Evolutionary conservation across 1,284 basidiomycete species (phyloP).

Genomic region (Rhodotorula sp.): DNA sequence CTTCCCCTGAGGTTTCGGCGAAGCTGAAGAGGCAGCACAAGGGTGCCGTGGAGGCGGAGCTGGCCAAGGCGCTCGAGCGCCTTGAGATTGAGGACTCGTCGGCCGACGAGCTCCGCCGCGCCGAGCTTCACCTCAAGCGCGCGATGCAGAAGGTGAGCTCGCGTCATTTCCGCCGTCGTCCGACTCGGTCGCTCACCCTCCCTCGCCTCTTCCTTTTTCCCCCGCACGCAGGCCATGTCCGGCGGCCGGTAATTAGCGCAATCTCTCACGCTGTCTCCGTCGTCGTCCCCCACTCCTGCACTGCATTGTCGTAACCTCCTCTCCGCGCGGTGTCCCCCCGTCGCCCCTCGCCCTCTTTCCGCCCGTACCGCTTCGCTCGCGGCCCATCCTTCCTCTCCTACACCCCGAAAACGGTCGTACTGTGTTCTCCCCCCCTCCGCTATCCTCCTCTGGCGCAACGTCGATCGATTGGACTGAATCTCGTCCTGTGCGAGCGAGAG

Average conservation of each 20-base stretch:
- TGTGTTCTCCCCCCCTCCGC: background rate
- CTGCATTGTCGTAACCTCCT: background rate
- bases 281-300: background rate
- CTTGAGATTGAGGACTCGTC: slow-evolving; percentile 91
- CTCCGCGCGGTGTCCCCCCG: background rate
- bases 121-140: slow-evolving; percentile 87
- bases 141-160: slow-evolving; percentile 78
- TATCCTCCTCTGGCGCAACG: background rate
- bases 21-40: slow-evolving; percentile 90
- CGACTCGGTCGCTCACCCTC: background rate
- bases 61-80: slow-evolving; percentile 93
- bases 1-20: slow-evolving; percentile 89
- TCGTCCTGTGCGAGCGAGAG: background rate
- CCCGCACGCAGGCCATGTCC: slow-evolving; percentile 18
- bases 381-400: background rate
- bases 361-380: background rate
- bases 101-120: slow-evolving; percentile 89
- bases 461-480: slow-evolving; percentile 3
- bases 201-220: background rate
- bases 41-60: slow-evolving; percentile 87
- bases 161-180: no score
- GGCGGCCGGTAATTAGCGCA: slow-evolving; percentile 25
- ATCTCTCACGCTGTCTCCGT: background rate
- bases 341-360: background rate
- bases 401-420: background rate